A percentile compares a stretch with the other conserved stretches of the same genome.
phyloP scores from a whole-genome alignment of 2,329 filamentous ascomycete species.

The Clathrospora elynae region DNA sequence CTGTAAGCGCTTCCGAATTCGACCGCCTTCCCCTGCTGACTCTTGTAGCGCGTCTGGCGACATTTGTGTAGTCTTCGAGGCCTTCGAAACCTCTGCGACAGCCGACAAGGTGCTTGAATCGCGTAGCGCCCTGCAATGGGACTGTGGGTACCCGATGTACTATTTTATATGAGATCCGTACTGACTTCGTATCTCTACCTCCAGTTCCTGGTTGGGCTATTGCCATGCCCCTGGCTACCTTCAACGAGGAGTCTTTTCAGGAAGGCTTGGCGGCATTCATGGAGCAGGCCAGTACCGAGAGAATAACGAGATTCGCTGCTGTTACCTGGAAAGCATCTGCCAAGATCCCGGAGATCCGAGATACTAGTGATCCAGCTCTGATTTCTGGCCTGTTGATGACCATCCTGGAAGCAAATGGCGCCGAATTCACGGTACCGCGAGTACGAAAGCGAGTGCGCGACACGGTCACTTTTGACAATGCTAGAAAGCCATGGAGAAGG shows the following conservation, averaged over 20 bases:
- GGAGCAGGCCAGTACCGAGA: constrained; percentile 61
- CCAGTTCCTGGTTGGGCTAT: constrained; percentile 60
- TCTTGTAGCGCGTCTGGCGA: constrained; percentile 12
- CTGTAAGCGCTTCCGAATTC: constrained; percentile 38
- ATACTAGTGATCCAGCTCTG: constrained; percentile 62
- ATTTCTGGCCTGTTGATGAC: constrained; percentile 66
- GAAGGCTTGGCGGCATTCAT: constrained; percentile 58
- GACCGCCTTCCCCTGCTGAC: constrained; percentile 3
- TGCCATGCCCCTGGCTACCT: constrained; percentile 50
- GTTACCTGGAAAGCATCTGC: constrained; percentile 58
- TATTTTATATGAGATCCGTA: not conserved
- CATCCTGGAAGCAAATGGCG: constrained; percentile 62
- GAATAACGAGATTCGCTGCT: constrained; percentile 60
- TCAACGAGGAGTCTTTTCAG: constrained; percentile 54
- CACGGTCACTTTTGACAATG: constrained; percentile 60
- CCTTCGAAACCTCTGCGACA: constrained; percentile 64
- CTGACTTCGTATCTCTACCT: not conserved
- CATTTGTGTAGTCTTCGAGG: constrained; percentile 58
- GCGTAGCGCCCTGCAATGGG: constrained; percentile 60
- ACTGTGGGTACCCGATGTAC: constrained; percentile 42
- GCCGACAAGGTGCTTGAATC: constrained; percentile 60
- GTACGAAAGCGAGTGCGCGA: constrained; percentile 66
- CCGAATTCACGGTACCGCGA: constrained; percentile 37
- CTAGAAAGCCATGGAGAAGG: constrained; percentile 64
- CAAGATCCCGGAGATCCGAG: constrained; percentile 59